Evolutionary conservation across 179 eudicot species (phyloP), one percentile per base, ranked within the genome.

Genomic region (Beta corolliflora): DNA sequence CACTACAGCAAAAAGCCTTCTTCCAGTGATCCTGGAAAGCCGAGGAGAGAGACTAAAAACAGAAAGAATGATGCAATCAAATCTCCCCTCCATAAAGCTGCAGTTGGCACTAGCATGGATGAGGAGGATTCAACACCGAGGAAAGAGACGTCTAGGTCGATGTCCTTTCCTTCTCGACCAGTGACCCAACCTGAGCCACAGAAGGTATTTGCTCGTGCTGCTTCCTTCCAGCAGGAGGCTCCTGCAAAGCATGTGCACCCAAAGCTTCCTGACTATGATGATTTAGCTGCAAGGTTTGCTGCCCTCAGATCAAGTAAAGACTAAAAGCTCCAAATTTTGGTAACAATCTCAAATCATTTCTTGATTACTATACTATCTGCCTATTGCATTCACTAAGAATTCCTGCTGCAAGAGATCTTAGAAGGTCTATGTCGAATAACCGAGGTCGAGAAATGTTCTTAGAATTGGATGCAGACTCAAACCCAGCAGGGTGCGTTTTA

Each of bases 221-320:
- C 91, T 77, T 91, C 98, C 2, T 95, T 93, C 82, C 91, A 92
- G 86, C 90, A 86, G 18, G 97, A 92, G 41, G 85, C 88, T 80
- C 93, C 90, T 50, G 93, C 94, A 46, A 81, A 80, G 65, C 99
- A 96, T 31, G 98, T 96, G 75, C 99, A 96, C 86, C 99, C 99
- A 72, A 96, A 96, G 85, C 86, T 96, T 74, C 99, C 99, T 23
- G 91, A 96, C 82, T 96, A 92, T 50, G 99, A 96, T 86, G 99
- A 96, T 81, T 85, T 96, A 85, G 97, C 98, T 80, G 97, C 98
- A 73, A 88, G 88, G 31, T 93, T 96, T 85, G 94, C 98, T 53
- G 97, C 99, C 31, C 82, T 96, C 21, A 88, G 88, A 85, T 58
- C 88, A 56, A 59, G 58, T 77, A 80, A 80, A 80, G 83, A 66